These are phyloP conservation scores for Acrodontium crateriforme DNA, from an alignment of 2,329 filamentous ascomycete species.

Conservation along the genomic window DNA sequence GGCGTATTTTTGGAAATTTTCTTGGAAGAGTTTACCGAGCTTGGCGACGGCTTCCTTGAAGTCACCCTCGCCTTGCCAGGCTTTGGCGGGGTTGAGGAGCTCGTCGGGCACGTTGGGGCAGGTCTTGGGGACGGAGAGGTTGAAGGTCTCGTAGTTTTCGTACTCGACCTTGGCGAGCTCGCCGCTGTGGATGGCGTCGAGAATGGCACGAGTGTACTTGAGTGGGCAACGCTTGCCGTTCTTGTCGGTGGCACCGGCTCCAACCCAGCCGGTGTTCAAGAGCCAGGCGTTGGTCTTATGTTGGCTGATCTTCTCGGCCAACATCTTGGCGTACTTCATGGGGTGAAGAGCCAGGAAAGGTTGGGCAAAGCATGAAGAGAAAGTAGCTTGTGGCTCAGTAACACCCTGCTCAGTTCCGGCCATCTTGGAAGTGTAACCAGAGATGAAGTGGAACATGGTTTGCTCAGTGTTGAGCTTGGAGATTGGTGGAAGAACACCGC, in stretches of 20 bases:
- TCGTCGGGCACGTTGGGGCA: constrained; percentile 83
- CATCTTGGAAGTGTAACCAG: constrained; percentile 99
- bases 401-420: constrained; percentile 95
- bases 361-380: constrained; percentile 98
- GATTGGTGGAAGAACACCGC: constrained; percentile 92
- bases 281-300: constrained; percentile 97
- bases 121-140: constrained; percentile 84
- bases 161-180: constrained; percentile 87
- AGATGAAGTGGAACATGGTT: constrained; percentile 99
- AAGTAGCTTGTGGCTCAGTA: constrained; percentile 93
- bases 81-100: constrained; percentile 85
- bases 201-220: constrained; percentile 96
- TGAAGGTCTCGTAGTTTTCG: constrained; percentile 93
- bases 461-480: constrained; percentile 89
- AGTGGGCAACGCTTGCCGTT: constrained; percentile 58
- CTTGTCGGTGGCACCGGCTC: constrained; percentile 61
- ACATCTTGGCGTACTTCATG: constrained; percentile 98
- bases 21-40: constrained; percentile 75
- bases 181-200: constrained; percentile 94
- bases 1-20: constrained; percentile 95
- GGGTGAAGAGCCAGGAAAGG: constrained; percentile 97
- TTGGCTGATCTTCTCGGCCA: constrained; percentile 91
- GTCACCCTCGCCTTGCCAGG: constrained; percentile 72
- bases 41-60: constrained; percentile 84
- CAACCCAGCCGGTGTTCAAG: constrained; percentile 96